Evolutionary conservation across 208 protist species (phyloP).

Genomic region (Trypanosoma platydactyli): DNA sequence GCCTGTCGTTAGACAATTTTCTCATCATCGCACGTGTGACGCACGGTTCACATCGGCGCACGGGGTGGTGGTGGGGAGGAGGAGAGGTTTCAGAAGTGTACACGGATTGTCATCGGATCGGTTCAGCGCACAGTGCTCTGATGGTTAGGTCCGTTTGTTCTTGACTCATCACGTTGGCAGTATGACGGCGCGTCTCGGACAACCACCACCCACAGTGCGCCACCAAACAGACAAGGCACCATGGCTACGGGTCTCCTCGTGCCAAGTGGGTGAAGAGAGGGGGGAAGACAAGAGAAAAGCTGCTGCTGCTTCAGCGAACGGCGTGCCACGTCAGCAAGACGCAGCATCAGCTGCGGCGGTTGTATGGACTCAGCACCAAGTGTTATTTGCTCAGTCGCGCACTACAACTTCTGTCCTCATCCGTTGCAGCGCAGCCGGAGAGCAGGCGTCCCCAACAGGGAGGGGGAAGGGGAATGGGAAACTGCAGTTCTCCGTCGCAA

Average conservation of each 20-base stretch:
- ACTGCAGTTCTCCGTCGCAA: slow-evolving; percentile 1
- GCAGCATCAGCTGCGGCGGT: slow-evolving; percentile 5
- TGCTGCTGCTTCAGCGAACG: not conserved
- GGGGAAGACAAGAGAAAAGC: not conserved
- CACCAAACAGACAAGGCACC: slow-evolving; percentile 18
- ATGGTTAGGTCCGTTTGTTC: slow-evolving; percentile 17
- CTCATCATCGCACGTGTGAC: slow-evolving; percentile 28
- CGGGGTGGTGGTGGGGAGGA: not conserved
- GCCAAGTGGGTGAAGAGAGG: not conserved
- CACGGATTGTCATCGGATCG: slow-evolving; percentile 29
- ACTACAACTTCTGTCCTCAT: slow-evolving; percentile 25
- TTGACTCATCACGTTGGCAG: slow-evolving; percentile 17
- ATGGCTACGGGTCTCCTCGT: slow-evolving; percentile 24
- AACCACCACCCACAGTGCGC: slow-evolving; percentile 25
- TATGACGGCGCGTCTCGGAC: slow-evolving; percentile 8
- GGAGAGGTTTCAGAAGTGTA: slow-evolving; percentile 3
- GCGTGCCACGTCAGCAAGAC: slow-evolving; percentile 8
- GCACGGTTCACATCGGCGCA: not conserved
- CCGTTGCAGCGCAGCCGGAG: not conserved
- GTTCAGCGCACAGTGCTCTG: slow-evolving; percentile 31
- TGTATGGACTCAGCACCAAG: slow-evolving; percentile 11
- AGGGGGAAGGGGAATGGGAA: not conserved
- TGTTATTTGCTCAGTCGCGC: slow-evolving; percentile 14
- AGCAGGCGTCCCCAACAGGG: not conserved
- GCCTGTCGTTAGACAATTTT: slow-evolving; percentile 40